phyloP scores from a whole-genome alignment of 306 rosid species.

The Gleditsia sinensis region DNA sequence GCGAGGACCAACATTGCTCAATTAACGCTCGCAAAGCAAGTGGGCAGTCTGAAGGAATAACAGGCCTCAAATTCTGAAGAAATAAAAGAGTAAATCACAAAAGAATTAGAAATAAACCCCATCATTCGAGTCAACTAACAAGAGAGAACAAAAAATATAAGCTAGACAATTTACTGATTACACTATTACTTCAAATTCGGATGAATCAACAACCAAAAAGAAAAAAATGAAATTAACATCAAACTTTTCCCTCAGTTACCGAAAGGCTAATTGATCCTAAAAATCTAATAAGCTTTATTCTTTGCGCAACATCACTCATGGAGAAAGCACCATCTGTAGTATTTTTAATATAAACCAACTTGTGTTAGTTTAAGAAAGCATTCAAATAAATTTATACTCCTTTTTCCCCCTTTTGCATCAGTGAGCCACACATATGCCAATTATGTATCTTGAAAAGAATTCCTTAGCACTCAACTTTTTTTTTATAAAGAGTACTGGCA shows the following conservation, averaged over 20 bases:
- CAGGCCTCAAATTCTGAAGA: constrained; percentile 77
- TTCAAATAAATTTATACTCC: not conserved
- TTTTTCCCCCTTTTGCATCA: not conserved
- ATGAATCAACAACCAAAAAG: no score
- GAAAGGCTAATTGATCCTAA: not conserved
- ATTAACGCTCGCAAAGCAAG: constrained; percentile 75
- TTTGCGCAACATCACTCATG: constrained; percentile 5
- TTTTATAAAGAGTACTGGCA: not conserved
- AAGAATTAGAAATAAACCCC: constrained; percentile 30
- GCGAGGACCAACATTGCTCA: constrained; percentile 87
- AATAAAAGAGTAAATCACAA: constrained; percentile 3
- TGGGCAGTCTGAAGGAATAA: constrained; percentile 65
- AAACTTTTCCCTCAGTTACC: not conserved
- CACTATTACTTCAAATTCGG: no score
- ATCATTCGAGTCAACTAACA: not conserved
- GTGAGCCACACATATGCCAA: no score
- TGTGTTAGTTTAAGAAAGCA: not conserved
- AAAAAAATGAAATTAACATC: no score
- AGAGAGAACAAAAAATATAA: constrained; percentile 1
- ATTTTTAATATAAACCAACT: constrained; percentile 15
- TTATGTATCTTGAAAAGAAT: no score
- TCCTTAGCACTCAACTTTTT: no score
- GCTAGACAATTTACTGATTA: no score
- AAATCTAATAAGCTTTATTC: constrained; percentile 1
- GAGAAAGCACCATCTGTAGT: constrained; percentile 8